phyloP scores from a whole-genome alignment of 306 rosid species.

The Malus asiatica region DNA sequence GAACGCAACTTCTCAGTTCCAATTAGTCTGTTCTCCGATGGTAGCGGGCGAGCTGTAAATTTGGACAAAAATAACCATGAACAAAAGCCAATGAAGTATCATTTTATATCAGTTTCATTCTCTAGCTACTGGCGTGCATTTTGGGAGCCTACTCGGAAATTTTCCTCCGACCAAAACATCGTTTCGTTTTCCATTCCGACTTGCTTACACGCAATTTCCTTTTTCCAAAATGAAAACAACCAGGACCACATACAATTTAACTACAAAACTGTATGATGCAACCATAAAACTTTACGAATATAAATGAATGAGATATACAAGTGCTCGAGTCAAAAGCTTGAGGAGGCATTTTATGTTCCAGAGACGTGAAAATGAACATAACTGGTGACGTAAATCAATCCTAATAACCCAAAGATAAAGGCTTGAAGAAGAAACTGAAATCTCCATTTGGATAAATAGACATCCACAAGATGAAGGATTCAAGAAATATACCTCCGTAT shows the following conservation, averaged over 20 bases:
- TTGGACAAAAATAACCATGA: neutral
- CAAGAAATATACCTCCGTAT: conserved; percentile 5
- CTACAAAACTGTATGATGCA: no score
- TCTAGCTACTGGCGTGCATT: neutral
- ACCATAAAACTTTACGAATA: neutral
- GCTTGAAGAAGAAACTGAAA: neutral
- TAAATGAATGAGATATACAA: neutral
- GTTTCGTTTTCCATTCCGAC: no score
- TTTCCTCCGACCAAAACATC: no score
- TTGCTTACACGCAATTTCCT: neutral
- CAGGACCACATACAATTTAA: no score
- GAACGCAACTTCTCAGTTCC: neutral
- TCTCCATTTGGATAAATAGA: neutral
- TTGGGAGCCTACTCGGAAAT: no score
- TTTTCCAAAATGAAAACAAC: neutral
- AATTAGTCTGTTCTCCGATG: neutral
- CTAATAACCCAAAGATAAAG: neutral
- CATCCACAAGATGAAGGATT: neutral
- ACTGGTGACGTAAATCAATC: neutral
- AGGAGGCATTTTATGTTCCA: neutral
- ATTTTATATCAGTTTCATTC: neutral
- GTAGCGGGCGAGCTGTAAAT: neutral
- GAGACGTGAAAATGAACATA: neutral
- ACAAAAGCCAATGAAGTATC: neutral
- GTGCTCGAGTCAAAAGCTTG: neutral